phyloP scores from a whole-genome alignment of 2,329 filamentous ascomycete species.

The Verticillium klebahnii region DNA sequence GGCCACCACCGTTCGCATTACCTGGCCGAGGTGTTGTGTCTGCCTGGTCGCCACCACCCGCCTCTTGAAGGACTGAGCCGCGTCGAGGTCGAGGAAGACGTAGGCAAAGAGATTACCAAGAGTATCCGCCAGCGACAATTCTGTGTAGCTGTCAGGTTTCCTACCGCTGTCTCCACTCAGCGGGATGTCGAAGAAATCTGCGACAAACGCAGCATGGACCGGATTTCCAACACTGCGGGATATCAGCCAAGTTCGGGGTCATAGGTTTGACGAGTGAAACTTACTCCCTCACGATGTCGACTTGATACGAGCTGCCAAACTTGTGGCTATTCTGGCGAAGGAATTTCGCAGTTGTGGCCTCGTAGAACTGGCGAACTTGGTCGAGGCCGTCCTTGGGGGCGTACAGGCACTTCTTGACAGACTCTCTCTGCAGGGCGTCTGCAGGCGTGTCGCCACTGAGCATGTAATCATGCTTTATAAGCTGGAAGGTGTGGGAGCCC shows the following conservation, averaged over 20 bases:
- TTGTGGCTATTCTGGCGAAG: constrained; percentile 21
- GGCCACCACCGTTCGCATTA: neutral
- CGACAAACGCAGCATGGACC: constrained; percentile 46
- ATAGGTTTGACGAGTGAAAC: neutral
- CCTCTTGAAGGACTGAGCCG: constrained; percentile 45
- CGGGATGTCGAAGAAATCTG: constrained; percentile 46
- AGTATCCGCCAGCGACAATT: constrained; percentile 26
- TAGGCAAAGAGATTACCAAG: constrained; percentile 49
- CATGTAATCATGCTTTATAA: constrained; percentile 19
- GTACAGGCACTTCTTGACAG: constrained; percentile 12
- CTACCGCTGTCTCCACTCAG: constrained; percentile 17
- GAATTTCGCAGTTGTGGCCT: constrained; percentile 17
- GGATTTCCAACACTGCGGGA: constrained; percentile 37
- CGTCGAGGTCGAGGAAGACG: constrained; percentile 52
- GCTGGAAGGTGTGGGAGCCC: constrained; percentile 17
- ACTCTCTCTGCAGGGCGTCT: constrained; percentile 12
- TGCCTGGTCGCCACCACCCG: neutral
- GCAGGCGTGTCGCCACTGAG: constrained; percentile 13
- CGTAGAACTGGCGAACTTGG: constrained; percentile 17
- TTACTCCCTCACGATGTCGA: constrained; percentile 26
- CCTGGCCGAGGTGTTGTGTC: neutral
- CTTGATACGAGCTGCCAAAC: constrained; percentile 23
- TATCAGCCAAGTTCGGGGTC: neutral
- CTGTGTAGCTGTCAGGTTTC: constrained; percentile 29
- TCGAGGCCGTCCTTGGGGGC: constrained; percentile 10